Conservation (phyloP, 2,329 filamentous ascomycete genomes). For the Nigrograna mackinnonii region DNA sequence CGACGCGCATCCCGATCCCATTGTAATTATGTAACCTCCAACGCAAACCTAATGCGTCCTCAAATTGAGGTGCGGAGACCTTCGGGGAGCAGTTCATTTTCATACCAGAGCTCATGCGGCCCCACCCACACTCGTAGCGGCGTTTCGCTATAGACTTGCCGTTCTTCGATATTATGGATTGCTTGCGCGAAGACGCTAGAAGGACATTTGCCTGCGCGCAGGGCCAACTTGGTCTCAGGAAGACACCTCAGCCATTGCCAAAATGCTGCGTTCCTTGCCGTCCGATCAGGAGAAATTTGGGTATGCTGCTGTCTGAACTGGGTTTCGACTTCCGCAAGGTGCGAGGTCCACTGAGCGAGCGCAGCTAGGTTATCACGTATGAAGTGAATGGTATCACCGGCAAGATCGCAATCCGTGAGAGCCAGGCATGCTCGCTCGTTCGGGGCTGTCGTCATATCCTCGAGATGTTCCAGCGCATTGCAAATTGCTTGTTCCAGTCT, state of each 20-base stretch:
- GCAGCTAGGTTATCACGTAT: background rate
- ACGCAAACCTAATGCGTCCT: background rate
- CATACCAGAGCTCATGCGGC: background rate
- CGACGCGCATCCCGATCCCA: no score
- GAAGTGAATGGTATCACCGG: background rate
- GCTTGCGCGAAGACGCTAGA: background rate
- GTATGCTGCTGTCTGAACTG: background rate
- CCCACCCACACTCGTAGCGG: background rate
- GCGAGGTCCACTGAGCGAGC: background rate
- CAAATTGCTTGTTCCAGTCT: no score
- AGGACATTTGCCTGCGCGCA: background rate
- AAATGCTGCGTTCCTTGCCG: background rate
- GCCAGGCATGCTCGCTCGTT: background rate
- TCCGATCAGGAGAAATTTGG: no score
- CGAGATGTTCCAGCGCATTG: background rate
- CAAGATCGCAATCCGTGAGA: background rate
- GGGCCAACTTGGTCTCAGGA: background rate
- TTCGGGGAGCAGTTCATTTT: background rate
- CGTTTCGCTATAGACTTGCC: no score
- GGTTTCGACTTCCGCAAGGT: background rate
- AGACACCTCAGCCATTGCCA: background rate
- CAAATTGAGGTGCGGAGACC: background rate
- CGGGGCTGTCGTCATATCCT: background rate
- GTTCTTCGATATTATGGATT: no score
- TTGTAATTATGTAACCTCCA: background rate